These are phyloP conservation scores for Golubevia sp. DNA, from an alignment of 1,284 basidiomycete species.

Conservation along the genomic window DNA sequence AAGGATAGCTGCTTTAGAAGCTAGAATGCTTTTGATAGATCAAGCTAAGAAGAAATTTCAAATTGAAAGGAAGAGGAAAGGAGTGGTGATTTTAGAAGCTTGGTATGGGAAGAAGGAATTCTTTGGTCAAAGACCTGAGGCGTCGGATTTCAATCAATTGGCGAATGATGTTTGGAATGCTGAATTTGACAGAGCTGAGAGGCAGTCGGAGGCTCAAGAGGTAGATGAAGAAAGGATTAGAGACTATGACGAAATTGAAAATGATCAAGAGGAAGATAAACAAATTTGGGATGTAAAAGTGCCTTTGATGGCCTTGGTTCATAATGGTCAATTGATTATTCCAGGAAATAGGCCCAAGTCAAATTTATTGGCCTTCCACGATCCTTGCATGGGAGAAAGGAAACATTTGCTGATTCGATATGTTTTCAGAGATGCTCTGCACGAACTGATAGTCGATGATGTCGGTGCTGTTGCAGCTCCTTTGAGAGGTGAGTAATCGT, in stretches of 20 bases:
- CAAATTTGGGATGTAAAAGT: slow-evolving; percentile 76
- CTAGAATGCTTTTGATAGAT: slow-evolving; percentile 63
- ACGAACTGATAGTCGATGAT: slow-evolving; percentile 79
- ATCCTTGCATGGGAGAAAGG: slow-evolving; percentile 72
- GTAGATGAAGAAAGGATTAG: slow-evolving; percentile 14
- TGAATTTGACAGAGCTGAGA: neutral
- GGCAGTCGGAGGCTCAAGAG: slow-evolving; percentile 12
- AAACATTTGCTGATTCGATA: slow-evolving; percentile 77
- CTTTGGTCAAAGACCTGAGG: slow-evolving; percentile 17
- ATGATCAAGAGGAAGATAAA: slow-evolving; percentile 62
- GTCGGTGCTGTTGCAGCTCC: slow-evolving; percentile 74
- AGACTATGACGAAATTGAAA: neutral
- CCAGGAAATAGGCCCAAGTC: slow-evolving; percentile 73
- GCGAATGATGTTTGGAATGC: slow-evolving; percentile 4
- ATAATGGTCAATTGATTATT: slow-evolving; percentile 77
- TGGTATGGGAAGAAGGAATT: slow-evolving; percentile 64
- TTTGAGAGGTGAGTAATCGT: slow-evolving; percentile 73
- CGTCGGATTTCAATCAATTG: neutral
- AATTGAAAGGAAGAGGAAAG: slow-evolving; percentile 62
- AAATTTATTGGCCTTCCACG: slow-evolving; percentile 75
- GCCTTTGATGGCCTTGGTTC: slow-evolving; percentile 80
- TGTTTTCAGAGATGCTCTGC: slow-evolving; percentile 73
- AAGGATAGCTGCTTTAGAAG: slow-evolving; percentile 69
- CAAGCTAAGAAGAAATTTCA: slow-evolving; percentile 62
- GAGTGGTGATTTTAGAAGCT: slow-evolving; percentile 75